A percentile compares a stretch with the other conserved stretches of the same genome.
phyloP scores from a whole-genome alignment of 306 rosid species.

The Prinsepia uniflora region DNA sequence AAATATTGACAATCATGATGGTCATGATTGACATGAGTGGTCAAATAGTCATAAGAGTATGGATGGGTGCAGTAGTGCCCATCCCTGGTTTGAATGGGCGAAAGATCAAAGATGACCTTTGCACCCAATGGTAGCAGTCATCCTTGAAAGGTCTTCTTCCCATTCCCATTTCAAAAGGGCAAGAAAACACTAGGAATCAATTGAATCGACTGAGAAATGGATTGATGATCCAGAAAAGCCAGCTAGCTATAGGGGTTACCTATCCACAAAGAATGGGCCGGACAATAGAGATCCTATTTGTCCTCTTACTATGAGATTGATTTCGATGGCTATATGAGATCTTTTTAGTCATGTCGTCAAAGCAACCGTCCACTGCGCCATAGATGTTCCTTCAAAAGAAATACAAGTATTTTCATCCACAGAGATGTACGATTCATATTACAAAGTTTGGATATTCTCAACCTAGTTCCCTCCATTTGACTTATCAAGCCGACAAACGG shows the following conservation, averaged over 20 bases:
- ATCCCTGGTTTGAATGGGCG: conserved; percentile 47
- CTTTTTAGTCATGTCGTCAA: not conserved
- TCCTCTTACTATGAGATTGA: conserved; percentile 18
- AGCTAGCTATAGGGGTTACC: not conserved
- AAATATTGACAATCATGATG: no score
- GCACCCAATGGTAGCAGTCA: conserved; percentile 38
- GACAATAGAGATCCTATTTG: conserved; percentile 25
- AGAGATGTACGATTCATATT: no score
- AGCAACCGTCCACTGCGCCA: no score
- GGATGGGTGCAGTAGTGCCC: conserved; percentile 23
- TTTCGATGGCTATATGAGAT: conserved; percentile 7
- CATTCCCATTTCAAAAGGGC: conserved; percentile 1
- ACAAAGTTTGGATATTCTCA: no score
- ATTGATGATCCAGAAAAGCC: conserved; percentile 8
- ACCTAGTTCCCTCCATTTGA: no score
- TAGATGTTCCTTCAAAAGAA: no score
- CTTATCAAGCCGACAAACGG: no score
- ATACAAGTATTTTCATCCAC: no score
- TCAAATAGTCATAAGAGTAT: no score
- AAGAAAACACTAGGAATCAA: not conserved
- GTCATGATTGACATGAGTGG: no score
- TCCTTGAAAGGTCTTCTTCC: conserved; percentile 20
- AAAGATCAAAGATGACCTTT: no score
- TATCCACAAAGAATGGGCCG: conserved; percentile 36
- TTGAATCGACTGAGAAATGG: not conserved